Evolutionary conservation across 2,329 filamentous ascomycete genomes (phyloP).

Genomic region (Epicoccum sorghinum): DNA sequence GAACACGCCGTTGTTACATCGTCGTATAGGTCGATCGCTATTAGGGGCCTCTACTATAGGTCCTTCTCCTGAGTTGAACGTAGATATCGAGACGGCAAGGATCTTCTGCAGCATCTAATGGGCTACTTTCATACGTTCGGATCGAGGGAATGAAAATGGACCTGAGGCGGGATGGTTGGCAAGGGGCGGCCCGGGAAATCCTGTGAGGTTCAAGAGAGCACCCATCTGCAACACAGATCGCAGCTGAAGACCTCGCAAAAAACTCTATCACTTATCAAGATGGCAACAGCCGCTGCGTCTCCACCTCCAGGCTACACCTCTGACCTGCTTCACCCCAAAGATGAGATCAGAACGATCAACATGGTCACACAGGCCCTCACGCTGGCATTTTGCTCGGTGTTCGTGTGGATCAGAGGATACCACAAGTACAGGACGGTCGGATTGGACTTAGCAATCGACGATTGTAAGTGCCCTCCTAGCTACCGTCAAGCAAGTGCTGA

Average conservation of each 20-base stretch:
- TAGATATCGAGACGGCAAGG: background rate
- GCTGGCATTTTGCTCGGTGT: constrained; percentile 11
- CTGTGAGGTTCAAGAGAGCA: too few relatives aligned
- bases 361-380: constrained; percentile 17
- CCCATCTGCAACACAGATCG: too few relatives aligned
- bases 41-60: background rate
- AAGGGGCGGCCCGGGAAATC: background rate
- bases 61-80: constrained; percentile 8
- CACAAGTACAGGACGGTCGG: constrained; percentile 12
- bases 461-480: constrained; percentile 13
- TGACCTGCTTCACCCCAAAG: constrained; percentile 13
- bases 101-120: constrained; percentile 8
- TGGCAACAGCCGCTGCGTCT: constrained; percentile 9
- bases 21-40: too few relatives aligned
- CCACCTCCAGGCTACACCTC: constrained; percentile 12
- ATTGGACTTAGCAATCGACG: constrained; percentile 14
- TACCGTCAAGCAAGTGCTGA: background rate
- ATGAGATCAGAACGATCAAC: constrained; percentile 19
- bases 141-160: constrained; percentile 1
- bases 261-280: background rate
- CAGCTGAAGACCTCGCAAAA: background rate
- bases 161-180: background rate
- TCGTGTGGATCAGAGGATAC: constrained; percentile 17
- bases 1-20: too few relatives aligned
- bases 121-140: background rate